A percentile compares a stretch with the other conserved stretches of the same genome.
phyloP scores from a whole-genome alignment of 2,329 filamentous ascomycete species.

The Aspergillus sp. region DNA sequence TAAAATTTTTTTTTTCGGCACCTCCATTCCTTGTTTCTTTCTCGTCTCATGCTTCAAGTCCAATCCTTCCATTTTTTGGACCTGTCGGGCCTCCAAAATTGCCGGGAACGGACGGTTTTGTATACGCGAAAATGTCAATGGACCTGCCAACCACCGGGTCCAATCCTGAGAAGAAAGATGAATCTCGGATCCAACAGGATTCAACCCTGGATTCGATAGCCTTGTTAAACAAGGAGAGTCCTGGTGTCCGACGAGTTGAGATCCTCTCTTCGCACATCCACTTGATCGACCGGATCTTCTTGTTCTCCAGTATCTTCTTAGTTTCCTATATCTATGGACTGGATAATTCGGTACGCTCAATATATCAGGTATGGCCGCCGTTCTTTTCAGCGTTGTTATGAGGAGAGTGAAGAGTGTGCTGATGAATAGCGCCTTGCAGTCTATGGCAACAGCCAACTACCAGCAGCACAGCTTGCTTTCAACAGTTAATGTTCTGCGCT shows the following conservation, averaged over 20 bases:
- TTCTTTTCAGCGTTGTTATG: conserved; percentile 3
- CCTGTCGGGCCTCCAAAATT: too few relatives aligned
- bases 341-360: conserved; percentile 47
- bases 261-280: conserved; percentile 48
- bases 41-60: too few relatives aligned
- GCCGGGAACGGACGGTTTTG: neutral
- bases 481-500: conserved; percentile 51
- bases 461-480: conserved; percentile 48
- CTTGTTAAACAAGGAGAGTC: conserved; percentile 16
- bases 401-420: too few relatives aligned
- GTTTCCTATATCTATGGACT: conserved; percentile 57
- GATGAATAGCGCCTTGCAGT: conserved; percentile 22
- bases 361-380: neutral
- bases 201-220: neutral
- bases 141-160: neutral
- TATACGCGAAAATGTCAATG: neutral
- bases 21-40: too few relatives aligned
- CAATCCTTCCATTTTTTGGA: too few relatives aligned
- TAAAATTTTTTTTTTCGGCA: too few relatives aligned
- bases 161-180: neutral
- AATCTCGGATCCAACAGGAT: neutral
- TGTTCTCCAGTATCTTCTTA: conserved; percentile 56
- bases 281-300: conserved; percentile 43
- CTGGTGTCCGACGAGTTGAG: conserved; percentile 55
- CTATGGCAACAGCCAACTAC: conserved; percentile 48